Base-by-base conservation (phyloP, 2,329 filamentous ascomycete genomes). In the Coniochaeta prunicola region DNA sequence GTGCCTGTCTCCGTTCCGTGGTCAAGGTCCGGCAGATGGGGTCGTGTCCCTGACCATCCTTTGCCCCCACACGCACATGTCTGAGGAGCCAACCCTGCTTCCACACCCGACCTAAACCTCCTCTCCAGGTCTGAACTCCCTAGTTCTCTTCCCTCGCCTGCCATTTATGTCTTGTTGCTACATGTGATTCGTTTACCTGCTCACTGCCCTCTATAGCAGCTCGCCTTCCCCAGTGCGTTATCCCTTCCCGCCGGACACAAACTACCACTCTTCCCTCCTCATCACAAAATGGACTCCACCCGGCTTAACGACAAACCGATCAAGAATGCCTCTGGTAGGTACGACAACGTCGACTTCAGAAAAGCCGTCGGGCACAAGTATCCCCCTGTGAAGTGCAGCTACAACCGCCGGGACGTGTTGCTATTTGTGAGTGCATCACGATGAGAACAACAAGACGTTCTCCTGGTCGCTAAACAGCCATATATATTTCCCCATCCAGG, bases 331-430 rank as follows among this genome's bases (percentile, higher is more conserved):
- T 70, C 69, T 15, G 73, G 73, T 30, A 65, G 72, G 40, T 76
- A 75, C 60, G 72, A 74, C 60, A 75, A 76, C 59, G 73, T 75
- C 58, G 73, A 75, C 62, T 76, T 75, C 58, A 63, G 64, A 31
- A 76, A 76, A 63, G 73, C 73, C 5, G 67, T 64, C 9, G 73
- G 72, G 17, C 71, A 69, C 65, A 60, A 70, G 55, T 71, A 74
- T 53, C 68, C 74, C 6, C 68, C 72, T 2, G 63, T 74, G 48
- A 74, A 75, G 63, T 72, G 69, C 59, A 70, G 68, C 64, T 76
- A 76, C 61, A 74, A 74, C 57, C 72, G 74, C n/a, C 70, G 76
- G 15, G 75, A 78, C 62, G 72, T 76, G 1, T 68, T 75, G 12
- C 67, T 76, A 15, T 76, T 76, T 62, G 73, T 74, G 61, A 59